A percentile compares a stretch with the other conserved stretches of the same genome.
phyloP scores from a whole-genome alignment of 106 monocot species.

The Dendrobium nobile region DNA sequence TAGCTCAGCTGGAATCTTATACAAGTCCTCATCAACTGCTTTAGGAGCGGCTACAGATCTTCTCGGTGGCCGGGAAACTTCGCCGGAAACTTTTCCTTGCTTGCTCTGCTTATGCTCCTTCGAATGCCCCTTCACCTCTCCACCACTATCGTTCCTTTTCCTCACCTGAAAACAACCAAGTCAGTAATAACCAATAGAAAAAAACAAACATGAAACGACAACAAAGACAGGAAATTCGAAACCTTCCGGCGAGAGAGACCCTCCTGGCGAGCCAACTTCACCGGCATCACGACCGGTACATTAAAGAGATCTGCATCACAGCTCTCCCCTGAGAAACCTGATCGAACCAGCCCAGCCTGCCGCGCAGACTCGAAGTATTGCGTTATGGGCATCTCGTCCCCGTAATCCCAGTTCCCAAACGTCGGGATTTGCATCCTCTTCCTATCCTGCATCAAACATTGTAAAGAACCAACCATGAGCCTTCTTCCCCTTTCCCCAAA shows the following conservation, averaged over 20 bases:
- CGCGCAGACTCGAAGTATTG: slow-evolving; percentile 22
- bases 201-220: neutral
- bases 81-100: neutral
- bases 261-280: neutral
- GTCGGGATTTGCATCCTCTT: slow-evolving; percentile 23
- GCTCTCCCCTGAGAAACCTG: neutral
- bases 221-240: neutral
- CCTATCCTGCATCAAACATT: neutral
- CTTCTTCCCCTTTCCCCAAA: neutral
- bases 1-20: slow-evolving; percentile 35
- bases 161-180: neutral
- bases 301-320: slow-evolving; percentile 12
- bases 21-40: slow-evolving; percentile 39
- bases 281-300: slow-evolving; percentile 5
- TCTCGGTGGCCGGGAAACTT: neutral
- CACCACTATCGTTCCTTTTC: neutral
- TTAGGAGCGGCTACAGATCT: slow-evolving; percentile 4
- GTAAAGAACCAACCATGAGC: neutral
- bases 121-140: neutral
- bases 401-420: slow-evolving; percentile 25
- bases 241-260: slow-evolving; percentile 3
- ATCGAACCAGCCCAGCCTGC: slow-evolving; percentile 19
- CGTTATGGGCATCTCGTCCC: slow-evolving; percentile 20
- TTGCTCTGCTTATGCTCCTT: neutral
- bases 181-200: neutral